Base-by-base conservation (phyloP, 345 rosid species). In the Gossypium longicalyx region DNA sequence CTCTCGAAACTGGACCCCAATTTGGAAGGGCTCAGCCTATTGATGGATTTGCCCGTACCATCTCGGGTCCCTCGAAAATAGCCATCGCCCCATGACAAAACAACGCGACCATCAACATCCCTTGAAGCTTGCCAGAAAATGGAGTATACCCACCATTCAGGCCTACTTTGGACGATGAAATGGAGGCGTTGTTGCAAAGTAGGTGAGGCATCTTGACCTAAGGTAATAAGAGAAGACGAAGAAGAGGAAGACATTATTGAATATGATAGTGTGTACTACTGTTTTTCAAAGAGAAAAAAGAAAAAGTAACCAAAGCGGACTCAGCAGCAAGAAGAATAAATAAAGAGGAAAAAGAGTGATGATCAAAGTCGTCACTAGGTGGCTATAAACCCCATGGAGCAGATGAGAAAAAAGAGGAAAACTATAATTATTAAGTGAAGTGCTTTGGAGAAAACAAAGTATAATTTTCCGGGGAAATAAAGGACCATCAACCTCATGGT, bases 121-220 rank as follows among this genome's bases (percentile, higher is more conserved):
- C 75, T 76, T 17, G 81, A 72, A 4, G 87, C 75, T 76, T 74
- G 88, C 91, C 93, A 89, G 80, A 87, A 86, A 51, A 89, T 87
- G 54, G 93, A 78, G 69, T 89, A 89, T 12, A 80, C 77, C 93
- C 93, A 89, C 84, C 85, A 75, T 68, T 82, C 85, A 0, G 88
- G 86, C 13, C 78, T 79, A 75, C 58, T 81, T 70, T 83, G 85
- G 68, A 86, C 70, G 61, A 89, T 53, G 80, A 75, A 63, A 41
- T 80, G 85, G 45, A 89, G 89, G 29, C 85, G 81, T n/a, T 86
- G 87, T 68, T 87, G 87, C 72, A 84, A 78, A 7, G 87, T 63
- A 10, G 75, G 77, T 7, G 78, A 47, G 59, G 82, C n/a, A 41
- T 76, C 80, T 43, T 74, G 82, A 66, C 49, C 20, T 58, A 71